phyloP scores from a whole-genome alignment of 768 basidiomycete genomes.

The Boletus tylopilopsis region DNA sequence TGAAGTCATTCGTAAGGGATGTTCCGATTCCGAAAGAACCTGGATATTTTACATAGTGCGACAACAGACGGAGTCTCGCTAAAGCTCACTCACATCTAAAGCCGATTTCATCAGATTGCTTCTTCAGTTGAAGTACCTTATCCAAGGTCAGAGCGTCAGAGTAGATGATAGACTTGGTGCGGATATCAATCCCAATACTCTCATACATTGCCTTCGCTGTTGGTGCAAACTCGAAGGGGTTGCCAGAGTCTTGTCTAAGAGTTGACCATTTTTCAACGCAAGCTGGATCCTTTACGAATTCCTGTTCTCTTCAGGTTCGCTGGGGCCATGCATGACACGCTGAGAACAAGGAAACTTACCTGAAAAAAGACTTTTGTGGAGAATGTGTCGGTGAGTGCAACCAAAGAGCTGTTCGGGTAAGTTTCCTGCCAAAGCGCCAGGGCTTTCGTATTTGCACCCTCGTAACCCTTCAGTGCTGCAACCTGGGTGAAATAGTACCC shows the following conservation, averaged over 20 bases:
- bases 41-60: slow-evolving; percentile 30
- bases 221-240: slow-evolving; percentile 78
- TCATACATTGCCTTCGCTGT: slow-evolving; percentile 71
- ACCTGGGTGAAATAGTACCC: slow-evolving; percentile 42
- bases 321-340: neutral
- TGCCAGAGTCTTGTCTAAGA: slow-evolving; percentile 91
- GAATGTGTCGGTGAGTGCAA: slow-evolving; percentile 95
- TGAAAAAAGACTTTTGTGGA: slow-evolving; percentile 83
- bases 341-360: slow-evolving; percentile 35
- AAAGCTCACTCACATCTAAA: slow-evolving; percentile 46
- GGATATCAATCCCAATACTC: slow-evolving; percentile 61
- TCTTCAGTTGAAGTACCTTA: slow-evolving; percentile 63
- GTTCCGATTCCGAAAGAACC: slow-evolving; percentile 95
- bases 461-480: slow-evolving; percentile 82
- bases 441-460: slow-evolving; percentile 65
- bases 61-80: neutral
- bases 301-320: slow-evolving; percentile 35
- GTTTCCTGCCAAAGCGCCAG: slow-evolving; percentile 86
- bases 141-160: slow-evolving; percentile 79
- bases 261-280: slow-evolving; percentile 73
- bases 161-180: slow-evolving; percentile 70
- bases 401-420: slow-evolving; percentile 52
- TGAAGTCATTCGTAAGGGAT: slow-evolving; percentile 86
- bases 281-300: slow-evolving; percentile 51
- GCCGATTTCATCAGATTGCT: slow-evolving; percentile 70